Percentiles rank a stretch among this genome's conserved stretches.
Conservation (phyloP, 163 green algal genomes). For the Volvox carteri region DNA sequence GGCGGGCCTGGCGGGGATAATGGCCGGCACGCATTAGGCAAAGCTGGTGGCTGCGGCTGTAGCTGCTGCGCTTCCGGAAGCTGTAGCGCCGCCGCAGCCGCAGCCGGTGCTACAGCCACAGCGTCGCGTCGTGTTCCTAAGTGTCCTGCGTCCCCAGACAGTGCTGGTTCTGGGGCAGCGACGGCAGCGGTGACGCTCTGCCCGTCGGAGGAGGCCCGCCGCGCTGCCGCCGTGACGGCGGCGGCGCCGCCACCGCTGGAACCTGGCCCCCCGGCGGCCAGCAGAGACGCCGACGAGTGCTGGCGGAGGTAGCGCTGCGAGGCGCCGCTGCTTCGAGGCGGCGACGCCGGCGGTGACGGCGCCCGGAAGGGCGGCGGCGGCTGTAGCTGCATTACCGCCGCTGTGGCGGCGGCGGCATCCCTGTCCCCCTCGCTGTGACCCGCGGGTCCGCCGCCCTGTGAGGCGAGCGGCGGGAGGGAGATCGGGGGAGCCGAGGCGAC, state of each 20-base stretch:
- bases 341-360: slow-evolving; percentile 38
- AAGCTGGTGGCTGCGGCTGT: too few species aligned
- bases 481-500: neutral
- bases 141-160: too few species aligned
- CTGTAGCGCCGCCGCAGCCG: neutral
- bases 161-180: too few species aligned
- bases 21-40: too few species aligned
- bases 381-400: neutral
- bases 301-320: slow-evolving; percentile 40
- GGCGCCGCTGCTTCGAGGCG: neutral
- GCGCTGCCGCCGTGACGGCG: neutral
- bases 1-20: too few species aligned
- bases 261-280: neutral
- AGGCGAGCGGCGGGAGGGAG: neutral
- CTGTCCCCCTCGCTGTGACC: neutral
- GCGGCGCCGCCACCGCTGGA: neutral
- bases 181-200: neutral
- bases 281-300: neutral
- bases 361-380: slow-evolving; percentile 21
- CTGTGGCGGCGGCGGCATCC: slow-evolving; percentile 19
- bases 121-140: too few species aligned
- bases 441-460: too few species aligned
- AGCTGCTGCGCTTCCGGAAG: neutral
- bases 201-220: neutral
- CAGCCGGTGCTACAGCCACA: too few species aligned